These are phyloP conservation scores for Clitopilus hobsonii DNA, from an alignment of 768 basidiomycete species.

Conservation along the genomic window DNA sequence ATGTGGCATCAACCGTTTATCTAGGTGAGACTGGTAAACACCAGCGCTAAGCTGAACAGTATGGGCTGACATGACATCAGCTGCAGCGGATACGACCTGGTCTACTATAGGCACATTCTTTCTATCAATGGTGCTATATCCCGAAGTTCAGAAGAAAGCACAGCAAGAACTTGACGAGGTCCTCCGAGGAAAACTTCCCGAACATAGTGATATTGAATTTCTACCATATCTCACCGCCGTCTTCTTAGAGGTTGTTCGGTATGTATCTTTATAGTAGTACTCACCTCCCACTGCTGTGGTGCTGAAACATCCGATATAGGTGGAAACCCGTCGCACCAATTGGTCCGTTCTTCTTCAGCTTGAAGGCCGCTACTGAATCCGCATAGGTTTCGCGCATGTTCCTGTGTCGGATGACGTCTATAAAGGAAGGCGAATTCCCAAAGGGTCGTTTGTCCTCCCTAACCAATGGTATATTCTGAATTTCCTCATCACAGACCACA, in stretches of 20 bases:
- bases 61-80: not conserved
- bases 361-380: too few species aligned
- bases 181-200: not conserved
- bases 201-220: not conserved
- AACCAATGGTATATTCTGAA: not conserved
- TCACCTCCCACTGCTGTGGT: too few species aligned
- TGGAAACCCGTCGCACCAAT: not conserved
- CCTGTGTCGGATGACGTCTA: constrained; percentile 24
- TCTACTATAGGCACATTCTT: not conserved
- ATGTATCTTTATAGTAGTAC: not conserved
- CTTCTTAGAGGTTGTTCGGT: constrained; percentile 1
- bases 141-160: constrained; percentile 4
- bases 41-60: not conserved
- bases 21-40: not conserved
- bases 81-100: not conserved
- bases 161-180: not conserved
- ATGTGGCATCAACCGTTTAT: not conserved
- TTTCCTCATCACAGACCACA: not conserved
- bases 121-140: not conserved
- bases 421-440: constrained; percentile 27
- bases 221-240: not conserved
- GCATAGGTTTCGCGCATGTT: constrained; percentile 21
- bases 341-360: not conserved
- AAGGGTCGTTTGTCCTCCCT: not conserved
- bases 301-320: not conserved